Base-by-base conservation (phyloP, 176 grass and related monocot species). In the Aegilops tauschii region DNA sequence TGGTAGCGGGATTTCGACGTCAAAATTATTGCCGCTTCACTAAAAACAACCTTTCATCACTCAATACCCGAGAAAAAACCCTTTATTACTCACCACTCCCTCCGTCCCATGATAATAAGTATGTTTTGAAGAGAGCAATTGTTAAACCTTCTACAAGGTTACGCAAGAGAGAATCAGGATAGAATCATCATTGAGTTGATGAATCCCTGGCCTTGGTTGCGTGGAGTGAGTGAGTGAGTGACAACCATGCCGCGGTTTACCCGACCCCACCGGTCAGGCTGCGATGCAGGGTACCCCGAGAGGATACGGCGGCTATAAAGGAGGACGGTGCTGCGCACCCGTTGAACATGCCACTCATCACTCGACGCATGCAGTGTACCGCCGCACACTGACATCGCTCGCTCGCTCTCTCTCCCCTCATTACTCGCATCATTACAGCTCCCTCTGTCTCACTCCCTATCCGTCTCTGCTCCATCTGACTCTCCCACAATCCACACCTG, bases 381-480 rank as follows among this genome's bases (percentile, higher is more conserved):
- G 52, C 27, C 21, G 65, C 27, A 30, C 65, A 32, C 88, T 68
- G 82, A 84, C 77, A 70, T 61, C 80, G 75, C 52, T 14, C 14
- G 3, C 47, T 45, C 44, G 3, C 88, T 73, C 88, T 78, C 63
- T n/a, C 52, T 32, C 84, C 78, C 77, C 88, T 72, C 84, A 87
- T 90, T 90, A 86, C 84, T 86, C 65, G 73, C 69, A 63, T 72
- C 83, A 59, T 84, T 1, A 28, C 61, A 32, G 0, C 17, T 5
- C 68, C 8, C 28, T 7, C 52, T 4, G 6, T 52, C 58, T 69
- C 63, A 1, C 63, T 30, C 63, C 11, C 63, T 21, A 65, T 65
- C 63, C 62, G 1, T 25, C 62, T 9, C 79, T 23, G 13, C 69
- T 21, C 37, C 39, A 9, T 13, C 42, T 40, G 4, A 36, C 36